A percentile compares a stretch with the other conserved stretches of the same genome.
Conservation (phyloP, 2,329 filamentous ascomycete genomes). For the Venturia aucupariae region DNA sequence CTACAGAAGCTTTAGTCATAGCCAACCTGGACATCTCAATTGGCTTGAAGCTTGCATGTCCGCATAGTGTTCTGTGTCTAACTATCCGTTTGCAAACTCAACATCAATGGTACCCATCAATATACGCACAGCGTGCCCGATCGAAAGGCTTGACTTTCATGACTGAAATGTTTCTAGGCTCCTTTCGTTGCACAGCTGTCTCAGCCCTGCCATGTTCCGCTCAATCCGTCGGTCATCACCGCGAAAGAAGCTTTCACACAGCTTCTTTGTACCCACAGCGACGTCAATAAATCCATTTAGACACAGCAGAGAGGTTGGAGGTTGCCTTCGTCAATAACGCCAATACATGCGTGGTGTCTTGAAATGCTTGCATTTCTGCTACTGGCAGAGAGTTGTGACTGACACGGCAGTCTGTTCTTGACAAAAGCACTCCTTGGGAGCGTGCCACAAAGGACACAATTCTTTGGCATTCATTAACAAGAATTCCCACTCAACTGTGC, state of each 20-base stretch:
- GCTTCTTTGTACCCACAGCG: neutral
- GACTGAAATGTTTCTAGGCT: neutral
- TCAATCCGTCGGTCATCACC: neutral
- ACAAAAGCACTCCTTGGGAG: neutral
- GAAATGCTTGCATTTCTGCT: neutral
- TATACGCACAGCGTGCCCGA: neutral
- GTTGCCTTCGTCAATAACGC: neutral
- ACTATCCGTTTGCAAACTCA: neutral
- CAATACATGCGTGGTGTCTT: neutral
- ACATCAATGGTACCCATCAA: neutral
- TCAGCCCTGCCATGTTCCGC: neutral
- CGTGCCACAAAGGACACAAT: neutral
- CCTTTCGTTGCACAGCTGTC: neutral
- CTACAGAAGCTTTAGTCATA: too few species aligned
- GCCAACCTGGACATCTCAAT: too few species aligned
- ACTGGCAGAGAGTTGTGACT: too few species aligned
- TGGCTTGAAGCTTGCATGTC: too few species aligned
- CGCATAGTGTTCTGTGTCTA: too few species aligned
- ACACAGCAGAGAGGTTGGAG: too few species aligned
- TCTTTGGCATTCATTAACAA: neutral
- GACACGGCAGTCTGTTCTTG: neutral
- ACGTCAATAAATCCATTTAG: neutral
- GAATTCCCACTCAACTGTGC: neutral
- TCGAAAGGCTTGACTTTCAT: neutral
- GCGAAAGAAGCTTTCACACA: neutral